Conservation (phyloP, 192 early-diverging fungal genomes). For the Coemansia sp. region DNA sequence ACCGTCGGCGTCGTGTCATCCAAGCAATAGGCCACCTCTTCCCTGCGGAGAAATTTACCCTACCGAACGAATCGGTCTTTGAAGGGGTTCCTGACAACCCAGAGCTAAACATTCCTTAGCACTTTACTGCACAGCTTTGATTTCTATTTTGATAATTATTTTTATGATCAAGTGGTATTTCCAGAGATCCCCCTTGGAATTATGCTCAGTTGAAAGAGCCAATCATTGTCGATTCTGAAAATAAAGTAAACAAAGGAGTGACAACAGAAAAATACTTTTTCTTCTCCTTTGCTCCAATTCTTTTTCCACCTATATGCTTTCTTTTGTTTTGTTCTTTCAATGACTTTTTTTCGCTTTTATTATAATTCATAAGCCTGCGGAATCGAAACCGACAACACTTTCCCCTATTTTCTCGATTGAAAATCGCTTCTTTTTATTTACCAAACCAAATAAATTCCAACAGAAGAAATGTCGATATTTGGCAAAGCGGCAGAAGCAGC, state of each 20-base stretch:
- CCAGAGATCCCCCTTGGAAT: too few species aligned
- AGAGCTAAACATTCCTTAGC: conserved; percentile 26
- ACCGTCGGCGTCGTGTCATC: conserved; percentile 66
- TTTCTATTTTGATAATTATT: too few species aligned
- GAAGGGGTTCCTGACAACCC: conserved; percentile 38
- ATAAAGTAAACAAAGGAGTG: conserved; percentile 1
- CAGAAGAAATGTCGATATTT: conserved; percentile 3
- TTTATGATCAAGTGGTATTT: too few species aligned
- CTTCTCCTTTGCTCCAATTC: conserved; percentile 4
- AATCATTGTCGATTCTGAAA: background rate
- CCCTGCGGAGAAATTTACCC: conserved; percentile 48
- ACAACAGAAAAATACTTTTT: background rate
- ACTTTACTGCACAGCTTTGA: background rate
- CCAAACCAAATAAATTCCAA: background rate
- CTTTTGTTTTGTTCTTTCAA: background rate
- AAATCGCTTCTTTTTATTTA: background rate
- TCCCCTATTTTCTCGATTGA: background rate
- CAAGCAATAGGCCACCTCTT: conserved; percentile 63
- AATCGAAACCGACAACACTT: too few species aligned
- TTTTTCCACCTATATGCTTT: background rate
- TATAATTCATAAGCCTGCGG: background rate
- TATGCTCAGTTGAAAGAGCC: background rate
- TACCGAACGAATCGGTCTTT: conserved; percentile 43
- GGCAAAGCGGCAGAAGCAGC: background rate
- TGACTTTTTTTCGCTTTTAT: background rate